Evolutionary conservation across 306 rosid genomes (phyloP), one percentile per base, ranked within the genome.

Genomic region (Mucuna pruriens): DNA sequence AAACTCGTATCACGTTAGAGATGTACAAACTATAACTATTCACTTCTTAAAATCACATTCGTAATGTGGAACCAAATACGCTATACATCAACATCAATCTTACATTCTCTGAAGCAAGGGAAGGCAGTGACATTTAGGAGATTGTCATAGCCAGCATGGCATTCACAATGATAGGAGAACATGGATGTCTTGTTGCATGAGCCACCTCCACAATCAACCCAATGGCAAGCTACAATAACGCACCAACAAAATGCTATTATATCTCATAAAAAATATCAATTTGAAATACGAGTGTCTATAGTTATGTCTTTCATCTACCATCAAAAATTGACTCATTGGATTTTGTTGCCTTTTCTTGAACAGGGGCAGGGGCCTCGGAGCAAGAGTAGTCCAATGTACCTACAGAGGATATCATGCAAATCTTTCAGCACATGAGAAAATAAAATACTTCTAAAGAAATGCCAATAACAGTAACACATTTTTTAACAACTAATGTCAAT

Each of bases 131-230:
- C 9, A 54, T 95, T 91, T 65, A 95, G 90, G 76, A 95, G 93
- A 83, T 93, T 93, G 84, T 86, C 61, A 75, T 86, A 91, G 52
- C 89, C 95, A 72, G 89, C 82, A 19, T 81, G 67, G 3, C 98
- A 95, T 52, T 45, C 49, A 51, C 99, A 93, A 40, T 9, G 48
- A 62, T 93, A 92, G 31, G 84, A 51, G 40, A 89, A 86, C 17
- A 9, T 66, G 7, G 97, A 93, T 17, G 91, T 87, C 81, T 83
- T 84, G 88, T 91, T 91, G 91, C 99, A 95, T 13, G 83, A 76
- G 10, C 97, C 99, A 5, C 89, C 90, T 80, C 96, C 92, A 87
- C 99, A 95, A 34, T 91, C 86, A 45, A 78, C 78, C 99, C 99
- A 95, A 34, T 25, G 45, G 83, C 99, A 95, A 66, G 89, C 99